These are phyloP conservation scores for Naganishia onofrii DNA, from an alignment of 768 basidiomycete species.

Conservation along the genomic window DNA sequence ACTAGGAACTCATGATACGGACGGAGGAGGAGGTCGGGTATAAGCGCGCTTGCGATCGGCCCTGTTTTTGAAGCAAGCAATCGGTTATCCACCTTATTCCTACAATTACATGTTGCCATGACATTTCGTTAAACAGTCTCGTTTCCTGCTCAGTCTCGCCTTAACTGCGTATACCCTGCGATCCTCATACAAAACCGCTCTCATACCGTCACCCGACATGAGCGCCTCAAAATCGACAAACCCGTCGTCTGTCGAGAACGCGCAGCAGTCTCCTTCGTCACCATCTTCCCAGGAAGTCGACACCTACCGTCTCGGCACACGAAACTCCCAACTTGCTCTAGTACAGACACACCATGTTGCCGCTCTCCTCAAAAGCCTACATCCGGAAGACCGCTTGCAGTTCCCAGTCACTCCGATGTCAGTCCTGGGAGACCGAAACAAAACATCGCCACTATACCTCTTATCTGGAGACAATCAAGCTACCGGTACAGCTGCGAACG, in stretches of 20 bases:
- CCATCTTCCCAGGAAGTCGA: conserved; percentile 11
- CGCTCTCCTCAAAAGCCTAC: conserved; percentile 61
- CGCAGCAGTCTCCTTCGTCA: not conserved
- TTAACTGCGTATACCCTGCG: not conserved
- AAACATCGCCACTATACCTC: conserved; percentile 77
- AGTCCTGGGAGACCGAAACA: conserved; percentile 82
- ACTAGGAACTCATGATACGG: too few relatives aligned
- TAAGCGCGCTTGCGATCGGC: conserved; percentile 19
- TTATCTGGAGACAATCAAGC: conserved; percentile 57
- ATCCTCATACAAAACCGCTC: not conserved
- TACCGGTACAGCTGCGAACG: not conserved
- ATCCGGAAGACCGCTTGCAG: conserved; percentile 46
- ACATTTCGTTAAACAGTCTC: not conserved
- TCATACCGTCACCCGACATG: not conserved
- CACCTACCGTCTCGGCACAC: conserved; percentile 64
- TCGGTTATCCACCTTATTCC: not conserved
- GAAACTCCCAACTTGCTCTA: conserved; percentile 81
- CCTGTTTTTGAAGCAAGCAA: conserved; percentile 12
- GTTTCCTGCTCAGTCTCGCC: not conserved
- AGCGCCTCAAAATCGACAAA: not conserved
- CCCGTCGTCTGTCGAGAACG: not conserved
- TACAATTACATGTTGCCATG: not conserved
- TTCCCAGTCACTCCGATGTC: conserved; percentile 65
- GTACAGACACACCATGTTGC: conserved; percentile 82
- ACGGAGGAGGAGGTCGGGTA: conserved; percentile 11